Evolutionary conservation across 2,329 filamentous ascomycete genomes (phyloP).

Genomic region (Colletotrichum sojae): DNA sequence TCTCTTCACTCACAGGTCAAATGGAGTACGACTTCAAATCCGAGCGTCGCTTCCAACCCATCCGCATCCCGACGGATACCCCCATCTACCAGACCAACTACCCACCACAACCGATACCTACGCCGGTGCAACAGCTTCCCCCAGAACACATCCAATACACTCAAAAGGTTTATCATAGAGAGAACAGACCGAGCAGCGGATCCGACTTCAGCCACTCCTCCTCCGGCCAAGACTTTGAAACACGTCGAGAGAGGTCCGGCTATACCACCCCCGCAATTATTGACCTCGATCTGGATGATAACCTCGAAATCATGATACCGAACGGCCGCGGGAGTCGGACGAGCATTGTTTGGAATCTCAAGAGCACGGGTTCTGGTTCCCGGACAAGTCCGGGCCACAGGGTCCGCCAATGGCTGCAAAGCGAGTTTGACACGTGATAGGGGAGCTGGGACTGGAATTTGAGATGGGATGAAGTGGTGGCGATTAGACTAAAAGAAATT

Average conservation of each 20-base stretch:
- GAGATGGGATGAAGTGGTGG: too few relatives aligned
- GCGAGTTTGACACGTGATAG: background rate
- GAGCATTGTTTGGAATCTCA: constrained; percentile 11
- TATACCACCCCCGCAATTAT: constrained; percentile 26
- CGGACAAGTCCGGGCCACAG: constrained; percentile 2
- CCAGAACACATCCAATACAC: background rate
- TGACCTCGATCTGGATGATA: constrained; percentile 28
- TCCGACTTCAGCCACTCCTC: background rate
- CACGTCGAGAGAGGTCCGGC: background rate
- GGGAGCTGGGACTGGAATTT: background rate
- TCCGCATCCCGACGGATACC: background rate
- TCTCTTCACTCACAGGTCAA: background rate
- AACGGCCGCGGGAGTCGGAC: background rate
- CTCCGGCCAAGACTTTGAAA: background rate
- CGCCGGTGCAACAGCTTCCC: background rate
- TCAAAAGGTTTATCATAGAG: background rate
- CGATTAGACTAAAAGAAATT: too few relatives aligned
- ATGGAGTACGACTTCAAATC: background rate
- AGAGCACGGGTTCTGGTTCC: constrained; percentile 1
- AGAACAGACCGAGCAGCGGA: background rate
- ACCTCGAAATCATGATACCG: constrained; percentile 20
- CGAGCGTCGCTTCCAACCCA: background rate
- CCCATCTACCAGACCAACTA: background rate
- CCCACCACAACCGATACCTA: background rate
- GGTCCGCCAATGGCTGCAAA: constrained; percentile 9